Base-by-base conservation (phyloP, 1,139 yeast species). In the Arxiozyma heterogenica region DNA sequence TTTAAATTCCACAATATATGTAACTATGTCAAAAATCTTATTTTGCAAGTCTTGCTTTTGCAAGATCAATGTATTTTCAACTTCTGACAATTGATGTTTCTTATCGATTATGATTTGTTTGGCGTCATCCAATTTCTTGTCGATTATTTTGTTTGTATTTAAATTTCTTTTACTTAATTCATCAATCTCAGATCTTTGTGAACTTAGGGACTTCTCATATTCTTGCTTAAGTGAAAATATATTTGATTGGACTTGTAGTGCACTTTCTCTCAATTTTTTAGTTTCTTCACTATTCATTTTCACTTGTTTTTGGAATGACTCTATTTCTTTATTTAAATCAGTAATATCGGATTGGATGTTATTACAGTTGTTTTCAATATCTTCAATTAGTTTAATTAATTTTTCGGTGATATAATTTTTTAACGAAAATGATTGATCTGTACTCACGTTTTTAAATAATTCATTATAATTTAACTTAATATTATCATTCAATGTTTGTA, bases 1-100 rank as follows among this genome's bases (percentile, higher is more conserved):
- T 70, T 86, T 87, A 70, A 86, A 84, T 51, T 75, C 78, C 53
- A 85, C 79, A 44, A 83, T 79, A 53, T 71, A 74, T 55, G 82
- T 82, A 54, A 86, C 79, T 63, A 83, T 75, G 56, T 75, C 75
- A 57, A 78, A 79, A 42, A 84, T 77, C 57, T 79, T 79, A 50
- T 77, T 77, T 58, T 77, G 79, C 62, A 85, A 71, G 17, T 69
- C 71, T 53, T 75, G 75, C 47, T 83, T 75, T 51, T 79, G 75
- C 47, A 74, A 73, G 52, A 75, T 72, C 25, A 83, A 71, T 18
- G 76, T 74, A 55, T 75, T 77, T 53, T 74, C 71, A 51, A 80
- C 64, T 57, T 80, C 79, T 56, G 82, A 84, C 51, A 75, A 75
- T 60, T 81, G 83, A 38, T 42, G 47, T 25, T 43, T 53, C 80